Percentiles rank a stretch among this genome's conserved stretches.
Conservation (phyloP, 108 stramenopile genomes). For the Poteriospumella lacustris region DNA sequence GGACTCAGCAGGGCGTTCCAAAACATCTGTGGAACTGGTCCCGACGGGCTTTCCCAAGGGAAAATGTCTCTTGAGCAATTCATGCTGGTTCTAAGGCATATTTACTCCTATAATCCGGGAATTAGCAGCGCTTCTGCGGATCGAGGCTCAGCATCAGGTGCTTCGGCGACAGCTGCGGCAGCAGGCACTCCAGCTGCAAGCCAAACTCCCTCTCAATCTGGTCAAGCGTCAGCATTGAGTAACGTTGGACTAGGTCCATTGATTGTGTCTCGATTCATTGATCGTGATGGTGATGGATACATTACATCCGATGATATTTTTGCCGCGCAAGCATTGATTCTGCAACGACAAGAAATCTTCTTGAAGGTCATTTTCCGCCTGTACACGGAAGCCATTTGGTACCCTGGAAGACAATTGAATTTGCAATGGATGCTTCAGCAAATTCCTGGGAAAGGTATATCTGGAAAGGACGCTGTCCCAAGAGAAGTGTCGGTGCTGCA, state of each 20-base stretch:
- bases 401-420: slow-evolving; percentile 26
- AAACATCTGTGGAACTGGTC: no score
- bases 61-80: slow-evolving; percentile 20
- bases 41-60: no score
- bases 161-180: background rate
- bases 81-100: background rate
- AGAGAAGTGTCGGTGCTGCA: background rate
- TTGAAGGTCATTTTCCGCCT: slow-evolving; percentile 26
- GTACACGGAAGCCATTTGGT: slow-evolving; percentile 22
- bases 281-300: slow-evolving; percentile 23
- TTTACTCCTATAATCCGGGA: background rate
- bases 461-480: background rate
- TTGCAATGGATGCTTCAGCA: background rate
- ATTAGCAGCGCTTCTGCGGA: no score
- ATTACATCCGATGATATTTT: slow-evolving; percentile 16
- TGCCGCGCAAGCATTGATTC: background rate
- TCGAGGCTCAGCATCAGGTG: no score
- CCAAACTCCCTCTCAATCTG: no score
- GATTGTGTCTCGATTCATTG: slow-evolving; percentile 3
- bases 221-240: background rate
- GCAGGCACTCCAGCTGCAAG: no score
- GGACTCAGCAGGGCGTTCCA: no score
- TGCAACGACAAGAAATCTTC: background rate
- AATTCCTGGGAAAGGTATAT: slow-evolving; percentile 1
- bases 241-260: background rate